Percentiles rank a stretch among this genome's conserved stretches.
Evolutionary conservation across 352 stramenopile genomes (phyloP).

Genomic region (Pythium guiyangense): DNA sequence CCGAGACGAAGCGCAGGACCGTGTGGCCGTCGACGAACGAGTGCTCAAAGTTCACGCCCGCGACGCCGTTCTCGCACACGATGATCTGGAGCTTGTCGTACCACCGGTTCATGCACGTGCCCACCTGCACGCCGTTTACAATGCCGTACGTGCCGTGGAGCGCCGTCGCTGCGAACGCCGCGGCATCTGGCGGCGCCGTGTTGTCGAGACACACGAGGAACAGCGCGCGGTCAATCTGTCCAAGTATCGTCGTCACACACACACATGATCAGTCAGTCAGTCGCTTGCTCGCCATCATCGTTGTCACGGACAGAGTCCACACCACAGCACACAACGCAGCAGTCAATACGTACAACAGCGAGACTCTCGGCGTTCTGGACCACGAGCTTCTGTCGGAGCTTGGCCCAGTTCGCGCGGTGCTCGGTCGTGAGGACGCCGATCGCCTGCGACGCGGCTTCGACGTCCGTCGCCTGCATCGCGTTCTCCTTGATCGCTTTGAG

Average conservation of each 20-base stretch:
- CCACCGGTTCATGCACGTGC: no score
- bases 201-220: slow-evolving; percentile 96
- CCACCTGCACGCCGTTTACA: no score
- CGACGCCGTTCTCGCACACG: no score
- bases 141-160: slow-evolving; percentile 93
- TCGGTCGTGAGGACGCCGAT: slow-evolving; percentile 92
- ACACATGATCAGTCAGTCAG: no score
- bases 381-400: slow-evolving; percentile 75
- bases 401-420: slow-evolving; percentile 88
- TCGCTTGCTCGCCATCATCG: no score
- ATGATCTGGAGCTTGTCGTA: no score
- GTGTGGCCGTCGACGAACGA: no score
- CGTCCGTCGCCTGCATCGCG: slow-evolving; percentile 53
- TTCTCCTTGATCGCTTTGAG: slow-evolving; percentile 88
- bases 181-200: slow-evolving; percentile 73
- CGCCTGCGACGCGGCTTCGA: slow-evolving; percentile 54
- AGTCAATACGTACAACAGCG: slow-evolving; percentile 40
- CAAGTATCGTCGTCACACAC: not conserved
- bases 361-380: slow-evolving; percentile 75
- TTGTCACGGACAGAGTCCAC: not conserved
- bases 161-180: slow-evolving; percentile 77
- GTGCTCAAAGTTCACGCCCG: no score
- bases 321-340: no score
- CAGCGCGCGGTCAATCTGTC: slow-evolving; percentile 89
- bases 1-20: no score